Evolutionary conservation across 106 monocot species (phyloP).

Genomic region (Acorus gramineus): DNA sequence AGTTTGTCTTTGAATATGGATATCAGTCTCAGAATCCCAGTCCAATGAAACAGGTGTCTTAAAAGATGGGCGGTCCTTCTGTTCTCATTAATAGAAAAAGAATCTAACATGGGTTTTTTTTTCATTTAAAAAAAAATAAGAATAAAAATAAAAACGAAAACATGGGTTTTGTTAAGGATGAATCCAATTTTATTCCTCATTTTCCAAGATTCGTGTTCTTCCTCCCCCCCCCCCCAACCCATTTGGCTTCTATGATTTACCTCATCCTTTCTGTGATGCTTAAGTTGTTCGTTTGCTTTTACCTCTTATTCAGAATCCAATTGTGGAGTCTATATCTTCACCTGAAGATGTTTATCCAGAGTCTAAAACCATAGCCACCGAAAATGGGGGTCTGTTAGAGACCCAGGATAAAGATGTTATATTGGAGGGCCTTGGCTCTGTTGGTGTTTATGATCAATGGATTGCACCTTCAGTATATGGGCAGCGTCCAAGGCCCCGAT

Average conservation of each 20-base stretch:
- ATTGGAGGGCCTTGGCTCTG: constrained; percentile 66
- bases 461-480: constrained; percentile 73
- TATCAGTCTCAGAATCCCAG: too few species aligned
- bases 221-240: too few species aligned
- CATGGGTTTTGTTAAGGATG: too few species aligned
- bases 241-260: not conserved
- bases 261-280: constrained; percentile 1
- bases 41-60: too few species aligned
- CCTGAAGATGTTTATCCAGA: constrained; percentile 37
- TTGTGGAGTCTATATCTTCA: constrained; percentile 22
- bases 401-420: constrained; percentile 74
- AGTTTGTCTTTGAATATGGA: too few species aligned
- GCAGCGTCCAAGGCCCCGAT: constrained; percentile 65
- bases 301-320: constrained; percentile 30
- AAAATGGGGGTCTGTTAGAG: constrained; percentile 61
- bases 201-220: too few species aligned
- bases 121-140: too few species aligned
- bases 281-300: not conserved
- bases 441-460: constrained; percentile 83
- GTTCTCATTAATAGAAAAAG: too few species aligned
- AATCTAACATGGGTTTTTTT: too few species aligned
- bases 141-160: too few species aligned
- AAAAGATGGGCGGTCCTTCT: too few species aligned
- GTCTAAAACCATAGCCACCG: constrained; percentile 55
- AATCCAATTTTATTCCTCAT: too few species aligned